These are phyloP conservation scores for Sclerotinia subarctica DNA, from an alignment of 2,329 filamentous ascomycete genomes.

Conservation along the genomic window DNA sequence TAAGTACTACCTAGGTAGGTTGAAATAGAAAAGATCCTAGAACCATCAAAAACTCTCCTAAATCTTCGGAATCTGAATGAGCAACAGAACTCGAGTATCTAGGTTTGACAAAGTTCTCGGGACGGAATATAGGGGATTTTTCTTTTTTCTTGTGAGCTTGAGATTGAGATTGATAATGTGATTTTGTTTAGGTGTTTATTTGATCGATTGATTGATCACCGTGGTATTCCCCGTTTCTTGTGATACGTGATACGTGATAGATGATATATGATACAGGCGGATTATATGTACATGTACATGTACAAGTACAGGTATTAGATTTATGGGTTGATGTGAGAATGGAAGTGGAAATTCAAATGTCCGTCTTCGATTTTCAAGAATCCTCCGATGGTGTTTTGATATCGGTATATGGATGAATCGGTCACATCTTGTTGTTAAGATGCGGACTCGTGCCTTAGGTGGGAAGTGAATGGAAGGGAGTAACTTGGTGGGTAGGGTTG, in stretches of 20 bases:
- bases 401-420: not conserved
- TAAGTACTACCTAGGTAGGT: too few relatives aligned
- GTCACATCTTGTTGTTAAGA: not conserved
- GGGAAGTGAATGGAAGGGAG: not conserved
- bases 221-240: not conserved
- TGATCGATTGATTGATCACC: not conserved
- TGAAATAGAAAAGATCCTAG: not conserved
- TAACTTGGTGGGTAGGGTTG: not conserved
- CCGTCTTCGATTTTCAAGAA: not conserved
- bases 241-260: not conserved
- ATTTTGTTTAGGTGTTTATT: not conserved
- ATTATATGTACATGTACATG: not conserved
- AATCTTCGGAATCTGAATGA: not conserved
- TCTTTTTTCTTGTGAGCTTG: not conserved
- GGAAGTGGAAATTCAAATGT: not conserved
- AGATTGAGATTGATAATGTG: not conserved
- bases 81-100: not conserved
- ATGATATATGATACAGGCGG: not conserved
- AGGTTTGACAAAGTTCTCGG: not conserved
- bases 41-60: not conserved
- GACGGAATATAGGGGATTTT: conserved; percentile 8
- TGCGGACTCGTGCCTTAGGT: not conserved
- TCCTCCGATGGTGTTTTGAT: not conserved
- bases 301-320: not conserved
- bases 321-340: not conserved